Evolutionary conservation across 305 asterid species (phyloP), one percentile per base, ranked within the genome.

Genomic region (Vinca major): DNA sequence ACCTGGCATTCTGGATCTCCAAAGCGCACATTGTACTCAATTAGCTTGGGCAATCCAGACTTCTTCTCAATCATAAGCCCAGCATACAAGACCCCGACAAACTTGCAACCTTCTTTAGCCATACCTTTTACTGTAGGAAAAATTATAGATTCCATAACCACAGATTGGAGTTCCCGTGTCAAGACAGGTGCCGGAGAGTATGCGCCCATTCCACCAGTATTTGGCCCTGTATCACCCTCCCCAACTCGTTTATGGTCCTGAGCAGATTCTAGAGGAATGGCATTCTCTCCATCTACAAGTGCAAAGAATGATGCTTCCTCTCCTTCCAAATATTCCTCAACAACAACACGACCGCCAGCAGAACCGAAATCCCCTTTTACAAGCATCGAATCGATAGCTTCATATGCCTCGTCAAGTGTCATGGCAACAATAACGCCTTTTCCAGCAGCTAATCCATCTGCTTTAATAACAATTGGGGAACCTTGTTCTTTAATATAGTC

Each of bases 131-230:
- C 99, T 0, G 99, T 93, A n/a, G 99, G 99, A 39, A 83, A 41
- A 77, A 93, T 90, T 45, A 93, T 90, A 9, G 95, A 84, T 40
- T 85, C 68, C 99, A 93, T 93, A 40, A 93, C 90, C 51, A 89
- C 54, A n/a, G 86, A 79, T 69, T 93, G 84, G 58, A 93, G 92
- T 68, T 90, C 89, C 71, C 84, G 83, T 5, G 98, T 93, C 85
- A 93, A 72, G 67, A 93, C 79, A 11, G 99, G 95, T 41, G 99
- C 99, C 0, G 99, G 99, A 69, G 97, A 93, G 79, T 90, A 93
- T n/a, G 99, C 97, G 62, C 99, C 99, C 99, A 89, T 93, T 69
- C 99, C 99, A 72, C 99, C 99, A 17, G 99, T 93, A 82, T 90
- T 93, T 14, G 95, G 92, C 20, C 99, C 99, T 11, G 84, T 81